phyloP scores from a whole-genome alignment of 129 eudicot genomes.

The Cynara cardunculus region DNA sequence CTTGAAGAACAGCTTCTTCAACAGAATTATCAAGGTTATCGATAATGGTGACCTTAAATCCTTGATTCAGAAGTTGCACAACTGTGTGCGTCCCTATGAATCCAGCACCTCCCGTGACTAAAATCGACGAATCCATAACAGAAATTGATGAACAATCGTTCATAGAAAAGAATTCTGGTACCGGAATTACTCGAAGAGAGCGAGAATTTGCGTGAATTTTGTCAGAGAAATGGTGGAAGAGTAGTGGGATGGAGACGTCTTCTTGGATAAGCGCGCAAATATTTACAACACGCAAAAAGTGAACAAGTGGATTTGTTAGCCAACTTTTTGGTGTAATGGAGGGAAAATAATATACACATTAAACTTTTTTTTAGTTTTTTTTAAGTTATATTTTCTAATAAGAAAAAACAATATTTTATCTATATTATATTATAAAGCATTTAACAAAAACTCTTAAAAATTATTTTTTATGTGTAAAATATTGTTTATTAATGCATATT shows the following conservation, averaged over 20 bases:
- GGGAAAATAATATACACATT: neutral
- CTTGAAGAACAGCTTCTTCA: conserved; percentile 68
- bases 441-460: too few species aligned
- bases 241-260: conserved; percentile 30
- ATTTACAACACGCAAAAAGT: neutral
- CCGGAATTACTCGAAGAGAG: neutral
- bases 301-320: neutral
- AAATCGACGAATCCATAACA: conserved; percentile 37
- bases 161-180: neutral
- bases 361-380: too few species aligned
- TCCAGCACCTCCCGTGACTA: conserved; percentile 97
- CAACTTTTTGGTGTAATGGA: neutral
- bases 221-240: neutral
- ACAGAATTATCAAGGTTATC: conserved; percentile 89
- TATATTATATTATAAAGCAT: too few species aligned
- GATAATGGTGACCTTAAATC: conserved; percentile 67
- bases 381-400: too few species aligned
- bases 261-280: conserved; percentile 14
- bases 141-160: neutral
- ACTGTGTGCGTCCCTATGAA: conserved; percentile 94
- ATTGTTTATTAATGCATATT: too few species aligned
- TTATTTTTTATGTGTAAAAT: too few species aligned
- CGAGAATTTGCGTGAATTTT: neutral
- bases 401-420: too few species aligned
- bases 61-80: conserved; percentile 59